Evolutionary conservation across 768 basidiomycete genomes (phyloP), one percentile per base, ranked within the genome.

Genomic region (Mycena amicta): DNA sequence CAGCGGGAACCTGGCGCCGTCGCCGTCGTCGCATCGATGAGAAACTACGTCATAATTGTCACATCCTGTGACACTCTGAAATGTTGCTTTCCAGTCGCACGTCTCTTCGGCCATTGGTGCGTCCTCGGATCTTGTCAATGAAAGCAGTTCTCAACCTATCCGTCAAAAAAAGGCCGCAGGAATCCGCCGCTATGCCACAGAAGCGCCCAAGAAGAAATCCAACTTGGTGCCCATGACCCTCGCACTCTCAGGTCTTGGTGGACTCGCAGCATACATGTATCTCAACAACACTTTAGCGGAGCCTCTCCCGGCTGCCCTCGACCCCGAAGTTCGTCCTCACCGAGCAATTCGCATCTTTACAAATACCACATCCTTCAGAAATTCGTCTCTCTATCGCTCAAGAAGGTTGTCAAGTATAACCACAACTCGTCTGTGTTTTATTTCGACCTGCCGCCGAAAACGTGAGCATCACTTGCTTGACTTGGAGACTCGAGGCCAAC

Each of bases 371-470:
- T n/a, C n/a, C n/a, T n/a, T n/a, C n/a, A n/a, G 57, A 84, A 87
- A 62, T 93, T 88, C 67, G 73, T 86, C 50, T 85, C 92, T 70
- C 89, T 97, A 74, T 87, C 86, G 70, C 84, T 98, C 67, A 90
- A 90, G 72, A 84, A 86, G 68, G 72, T 93, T 59, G 76, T 86
- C 59, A 88, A 88, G 0, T 97, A 96, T 81, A 98, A 97, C 83
- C 90, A 98, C 83, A 97, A 98, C 75, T 90, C 93, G 15, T 79
- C 92, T 29, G 85, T 82, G 86, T 94, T 90, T 70, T 75, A 86
- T 47, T 94, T 96, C 69, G 87, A 86, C 64, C 80, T 96, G 20
- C 92, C 91, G 52, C 84, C 90, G 43, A 83, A 87, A 62, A 82
- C 90, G 50, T n/a, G n/a, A n/a, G n/a, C n/a, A n/a, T n/a, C n/a